Evolutionary conservation across 2,329 filamentous ascomycete genomes (phyloP), one percentile per base, ranked within the genome.

Genomic region (Alternaria tenuissima): DNA sequence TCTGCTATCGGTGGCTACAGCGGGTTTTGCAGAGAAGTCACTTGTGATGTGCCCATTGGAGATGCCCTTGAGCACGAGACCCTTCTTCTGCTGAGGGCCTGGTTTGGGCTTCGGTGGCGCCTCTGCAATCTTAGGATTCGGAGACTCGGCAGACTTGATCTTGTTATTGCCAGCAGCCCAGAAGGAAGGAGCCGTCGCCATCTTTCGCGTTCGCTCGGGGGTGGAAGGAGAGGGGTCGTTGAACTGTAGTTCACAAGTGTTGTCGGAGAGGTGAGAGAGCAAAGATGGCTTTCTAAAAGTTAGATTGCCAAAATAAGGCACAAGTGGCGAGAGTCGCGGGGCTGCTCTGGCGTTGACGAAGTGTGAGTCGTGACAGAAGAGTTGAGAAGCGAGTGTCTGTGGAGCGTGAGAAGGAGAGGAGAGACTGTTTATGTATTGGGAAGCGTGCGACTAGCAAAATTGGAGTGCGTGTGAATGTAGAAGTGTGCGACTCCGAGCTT

Each of bases 81-180:
- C 47, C 18, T 59, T 62, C 39, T 60, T 59, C 26, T 46, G 51
- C 18, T 59, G 47, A 8, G 42, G 20, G 4, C 34, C 32, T n/a
- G 26, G 12, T 18, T 52, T 46, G 1, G 34, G 6, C 26, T 57
- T 57, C 4, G 47, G 26, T 12, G 49, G 42, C n/a, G 46, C 41
- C 12, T 61, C 56, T 22, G 39, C 20, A 22, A 44, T 38, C n/a
- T 12, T 30, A 16, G 57, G 34, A 5, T 41, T 24, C 2, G 55
- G 22, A 3, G 48, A 28, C 2, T 22, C 42, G 5, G 57, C 16
- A 16, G 60, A 30, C 44, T 55, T 59, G 16, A 61, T 32, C 22
- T 51, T 49, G n/a, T 43, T 58, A 24, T 44, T 22, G 5, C 42
- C 59, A 20, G 55, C 55, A 41, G 55, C 59, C 55, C 59, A 61